These are phyloP conservation scores for Solidago caesia DNA, from an alignment of 129 eudicot genomes.

Conservation along the genomic window DNA sequence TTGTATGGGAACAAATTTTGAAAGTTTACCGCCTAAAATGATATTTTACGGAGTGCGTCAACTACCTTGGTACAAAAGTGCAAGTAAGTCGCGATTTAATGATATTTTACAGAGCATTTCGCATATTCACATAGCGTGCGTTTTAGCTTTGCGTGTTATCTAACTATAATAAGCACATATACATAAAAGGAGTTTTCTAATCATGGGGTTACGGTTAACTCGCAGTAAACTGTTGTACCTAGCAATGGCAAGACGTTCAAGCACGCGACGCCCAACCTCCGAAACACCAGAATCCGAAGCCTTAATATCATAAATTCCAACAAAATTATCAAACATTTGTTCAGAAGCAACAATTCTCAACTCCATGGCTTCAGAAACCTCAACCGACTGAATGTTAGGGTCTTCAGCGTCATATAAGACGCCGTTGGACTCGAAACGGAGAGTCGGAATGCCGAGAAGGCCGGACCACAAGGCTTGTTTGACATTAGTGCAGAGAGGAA, in stretches of 20 bases:
- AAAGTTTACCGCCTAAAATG: no score
- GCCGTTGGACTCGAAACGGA: constrained; percentile 43
- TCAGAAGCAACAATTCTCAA: constrained; percentile 61
- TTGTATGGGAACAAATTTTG: no score
- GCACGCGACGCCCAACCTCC: constrained; percentile 42
- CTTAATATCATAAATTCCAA: constrained; percentile 68
- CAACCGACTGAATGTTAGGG: constrained; percentile 38
- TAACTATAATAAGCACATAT: no score
- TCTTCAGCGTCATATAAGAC: constrained; percentile 23
- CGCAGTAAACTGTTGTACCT: constrained; percentile 38
- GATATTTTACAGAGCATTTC: no score
- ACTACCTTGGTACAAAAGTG: no score
- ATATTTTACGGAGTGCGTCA: no score
- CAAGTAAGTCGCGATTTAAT: no score
- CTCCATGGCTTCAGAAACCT: constrained; percentile 49
- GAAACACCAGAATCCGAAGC: constrained; percentile 48
- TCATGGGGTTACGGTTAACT: no score
- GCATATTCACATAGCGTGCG: no score
- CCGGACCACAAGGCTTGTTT: constrained; percentile 73
- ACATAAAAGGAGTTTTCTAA: no score
- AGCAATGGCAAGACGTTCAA: constrained; percentile 78
- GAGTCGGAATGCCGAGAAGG: constrained; percentile 52
- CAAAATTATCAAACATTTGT: constrained; percentile 50
- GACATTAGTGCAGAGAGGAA: constrained; percentile 45
- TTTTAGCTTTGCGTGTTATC: no score